These are phyloP conservation scores for Fomes fomentarius DNA, from an alignment of 1,284 basidiomycete genomes.

Conservation along the genomic window DNA sequence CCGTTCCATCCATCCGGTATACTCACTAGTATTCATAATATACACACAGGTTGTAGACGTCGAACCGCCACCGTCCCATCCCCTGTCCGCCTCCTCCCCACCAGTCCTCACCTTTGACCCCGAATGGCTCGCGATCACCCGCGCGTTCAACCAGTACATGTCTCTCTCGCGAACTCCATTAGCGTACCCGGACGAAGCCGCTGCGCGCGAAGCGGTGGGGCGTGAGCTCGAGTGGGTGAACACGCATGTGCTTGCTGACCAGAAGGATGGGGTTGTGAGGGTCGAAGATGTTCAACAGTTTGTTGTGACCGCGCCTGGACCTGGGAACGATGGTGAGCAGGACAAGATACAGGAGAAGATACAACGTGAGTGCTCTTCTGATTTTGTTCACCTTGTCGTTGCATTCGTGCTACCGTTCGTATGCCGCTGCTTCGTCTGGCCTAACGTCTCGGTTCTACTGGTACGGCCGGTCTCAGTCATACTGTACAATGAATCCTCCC, in stretches of 20 bases:
- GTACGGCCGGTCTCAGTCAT: too few species aligned
- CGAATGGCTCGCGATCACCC: slow-evolving; percentile 93
- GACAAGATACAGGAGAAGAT: slow-evolving; percentile 35
- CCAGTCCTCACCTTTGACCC: slow-evolving; percentile 69
- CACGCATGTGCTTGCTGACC: slow-evolving; percentile 45
- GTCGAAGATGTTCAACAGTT: slow-evolving; percentile 75
- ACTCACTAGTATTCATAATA: too few species aligned
- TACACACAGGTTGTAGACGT: slow-evolving; percentile 73
- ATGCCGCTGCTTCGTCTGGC: too few species aligned
- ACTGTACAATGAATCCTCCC: too few species aligned
- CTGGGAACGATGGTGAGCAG: slow-evolving; percentile 42
- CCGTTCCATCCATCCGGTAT: not conserved
- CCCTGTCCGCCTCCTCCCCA: not conserved
- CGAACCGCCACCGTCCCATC: slow-evolving; percentile 31
- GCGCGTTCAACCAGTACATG: slow-evolving; percentile 84
- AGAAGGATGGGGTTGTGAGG: slow-evolving; percentile 36
- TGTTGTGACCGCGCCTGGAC: slow-evolving; percentile 72
- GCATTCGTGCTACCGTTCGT: too few species aligned
- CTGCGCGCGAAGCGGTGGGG: slow-evolving; percentile 61
- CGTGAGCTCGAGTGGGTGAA: slow-evolving; percentile 72
- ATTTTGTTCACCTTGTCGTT: not conserved
- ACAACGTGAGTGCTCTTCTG: slow-evolving; percentile 48
- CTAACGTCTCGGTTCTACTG: too few species aligned
- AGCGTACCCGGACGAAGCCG: slow-evolving; percentile 61
- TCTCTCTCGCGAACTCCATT: slow-evolving; percentile 53